Evolutionary conservation across 2,329 filamentous ascomycete species (phyloP), one percentile per base, ranked within the genome.

Genomic region (Aspergillus fumigatiaffinis): DNA sequence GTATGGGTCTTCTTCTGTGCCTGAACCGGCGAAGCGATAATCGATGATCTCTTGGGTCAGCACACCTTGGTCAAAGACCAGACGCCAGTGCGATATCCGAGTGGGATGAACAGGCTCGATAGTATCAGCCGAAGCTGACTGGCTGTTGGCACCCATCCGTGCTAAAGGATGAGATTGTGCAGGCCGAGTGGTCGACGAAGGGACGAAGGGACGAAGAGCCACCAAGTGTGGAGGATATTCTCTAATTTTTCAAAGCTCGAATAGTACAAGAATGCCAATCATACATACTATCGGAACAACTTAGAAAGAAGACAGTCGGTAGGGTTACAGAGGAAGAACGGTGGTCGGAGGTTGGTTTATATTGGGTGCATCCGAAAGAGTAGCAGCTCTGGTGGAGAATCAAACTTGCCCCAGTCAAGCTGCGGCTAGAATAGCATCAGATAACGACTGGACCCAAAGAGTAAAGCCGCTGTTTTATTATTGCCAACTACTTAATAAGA

Each of bases 1-100:
- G 62, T 83, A 91, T 1, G 89, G 89, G 46, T 87, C 84, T 46
- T 87, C 83, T 8, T 79, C 70, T 1, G 88, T 91, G 58, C 89
- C 89, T 14, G 80, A 71, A 25, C 87, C 87, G 14, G 73, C 68
- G 64, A 88, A 89, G 3, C 74, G 69, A 70, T 83, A 77, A 52
- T 82, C 75, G 48, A 86, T 72, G 9, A 87, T 81, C 54, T 81
- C 79, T 49, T 80, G 76, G 0, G 81, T 86, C 51, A 89, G 73
- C 47, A 81, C 82, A 26, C 80, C 79, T 54, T 84, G 85, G 67
- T 87, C 80, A 51, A 81, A 70, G 56, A 89, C 76, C 54, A 85
- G 73, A 52, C 77, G 73, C 71, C 79, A 83, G 71, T 84, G 20
- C 29, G 61, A 38, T 5, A 63, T 56, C 12, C 58, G 53, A 32